Conservation (phyloP, 2,329 filamentous ascomycete genomes). For the Sporothrix euskadiensis region DNA sequence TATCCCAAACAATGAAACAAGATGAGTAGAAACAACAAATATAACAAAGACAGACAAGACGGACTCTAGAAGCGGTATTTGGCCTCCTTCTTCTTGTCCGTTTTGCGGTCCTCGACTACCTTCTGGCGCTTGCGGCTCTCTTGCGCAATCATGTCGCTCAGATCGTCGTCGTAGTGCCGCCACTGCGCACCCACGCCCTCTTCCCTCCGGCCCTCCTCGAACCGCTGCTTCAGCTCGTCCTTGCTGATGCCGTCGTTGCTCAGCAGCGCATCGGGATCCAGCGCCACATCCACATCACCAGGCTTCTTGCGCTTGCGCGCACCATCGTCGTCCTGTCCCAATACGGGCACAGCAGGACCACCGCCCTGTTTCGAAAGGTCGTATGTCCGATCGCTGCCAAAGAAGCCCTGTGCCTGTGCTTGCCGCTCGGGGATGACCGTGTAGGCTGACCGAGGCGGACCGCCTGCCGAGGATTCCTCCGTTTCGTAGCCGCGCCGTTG, state of each 20-base stretch:
- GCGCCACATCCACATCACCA: conserved; percentile 88
- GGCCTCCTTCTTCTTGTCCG: conserved; percentile 59
- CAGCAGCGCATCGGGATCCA: conserved; percentile 80
- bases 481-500: conserved; percentile 81
- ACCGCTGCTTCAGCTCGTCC: conserved; percentile 77
- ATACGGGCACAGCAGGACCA: conserved; percentile 62
- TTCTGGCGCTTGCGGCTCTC: conserved; percentile 89
- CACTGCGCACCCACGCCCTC: conserved; percentile 69
- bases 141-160: conserved; percentile 93
- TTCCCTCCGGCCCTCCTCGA: conserved; percentile 69
- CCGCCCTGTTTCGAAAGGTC: conserved; percentile 63
- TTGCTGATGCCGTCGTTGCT: conserved; percentile 77
- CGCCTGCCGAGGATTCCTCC: conserved; percentile 65
- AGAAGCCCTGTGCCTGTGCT: conserved; percentile 86
- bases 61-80: conserved; percentile 50
- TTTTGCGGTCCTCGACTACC: conserved; percentile 73
- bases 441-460: conserved; percentile 73
- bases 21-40: neutral
- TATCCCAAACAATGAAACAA: conserved; percentile 19
- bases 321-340: conserved; percentile 75
- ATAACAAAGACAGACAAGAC: neutral
- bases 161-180: conserved; percentile 72
- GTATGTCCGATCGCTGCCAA: conserved; percentile 91
- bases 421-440: conserved; percentile 88
- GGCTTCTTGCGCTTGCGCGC: conserved; percentile 88